Conservation (phyloP, 106 monocot species). For the Gastrodia elata region DNA sequence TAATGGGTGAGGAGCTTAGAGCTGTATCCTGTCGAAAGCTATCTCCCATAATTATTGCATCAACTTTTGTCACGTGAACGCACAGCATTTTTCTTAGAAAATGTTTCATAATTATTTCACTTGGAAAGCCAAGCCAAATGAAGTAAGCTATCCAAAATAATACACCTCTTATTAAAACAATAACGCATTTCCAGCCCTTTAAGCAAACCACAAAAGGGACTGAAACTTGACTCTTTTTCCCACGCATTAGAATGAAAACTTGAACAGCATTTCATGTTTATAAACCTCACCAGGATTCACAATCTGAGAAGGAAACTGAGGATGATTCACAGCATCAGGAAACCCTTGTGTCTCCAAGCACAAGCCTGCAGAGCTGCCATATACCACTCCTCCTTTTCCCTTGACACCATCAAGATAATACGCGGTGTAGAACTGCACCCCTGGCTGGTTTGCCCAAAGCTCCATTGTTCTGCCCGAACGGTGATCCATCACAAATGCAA, state of each 20-base stretch:
- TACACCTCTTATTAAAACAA: not conserved
- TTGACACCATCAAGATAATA: conserved; percentile 22
- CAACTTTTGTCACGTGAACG: not conserved
- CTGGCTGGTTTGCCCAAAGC: conserved; percentile 50
- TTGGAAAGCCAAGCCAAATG: not conserved
- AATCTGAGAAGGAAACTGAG: conserved; percentile 55
- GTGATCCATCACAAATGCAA: conserved; percentile 25
- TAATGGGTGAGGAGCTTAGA: no score
- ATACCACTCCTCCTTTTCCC: conserved; percentile 47
- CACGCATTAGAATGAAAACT: conserved; percentile 30
- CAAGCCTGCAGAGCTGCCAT: conserved; percentile 23
- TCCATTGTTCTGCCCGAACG: conserved; percentile 31
- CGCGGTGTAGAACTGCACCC: conserved; percentile 50
- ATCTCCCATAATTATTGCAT: no score
- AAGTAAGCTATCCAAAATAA: not conserved
- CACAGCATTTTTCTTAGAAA: not conserved
- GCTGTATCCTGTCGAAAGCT: no score
- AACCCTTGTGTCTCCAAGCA: conserved; percentile 67
- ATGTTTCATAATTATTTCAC: not conserved
- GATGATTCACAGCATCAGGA: conserved; percentile 50
- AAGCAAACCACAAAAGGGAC: not conserved
- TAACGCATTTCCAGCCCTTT: not conserved
- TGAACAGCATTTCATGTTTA: conserved; percentile 50
- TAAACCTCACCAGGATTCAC: conserved; percentile 55
- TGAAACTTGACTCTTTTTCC: not conserved